Conservation (phyloP, 257 asterid genomes). For the Plantago elongata region DNA sequence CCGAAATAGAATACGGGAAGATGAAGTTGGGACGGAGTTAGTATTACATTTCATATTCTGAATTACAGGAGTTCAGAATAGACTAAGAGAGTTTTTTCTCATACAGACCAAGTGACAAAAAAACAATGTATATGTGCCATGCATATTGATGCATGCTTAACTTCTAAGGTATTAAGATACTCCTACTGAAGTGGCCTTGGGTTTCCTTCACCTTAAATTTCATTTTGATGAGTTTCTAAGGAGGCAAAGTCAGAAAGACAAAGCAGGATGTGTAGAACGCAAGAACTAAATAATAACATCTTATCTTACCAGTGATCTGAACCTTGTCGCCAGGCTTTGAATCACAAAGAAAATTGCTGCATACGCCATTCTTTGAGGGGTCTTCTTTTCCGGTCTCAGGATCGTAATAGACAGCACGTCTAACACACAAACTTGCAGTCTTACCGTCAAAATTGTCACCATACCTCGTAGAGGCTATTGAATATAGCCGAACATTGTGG, state of each 20-base stretch:
- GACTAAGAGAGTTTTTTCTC: no score
- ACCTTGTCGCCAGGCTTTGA: slow-evolving; percentile 88
- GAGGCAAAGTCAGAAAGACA: neutral
- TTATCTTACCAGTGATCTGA: slow-evolving; percentile 59
- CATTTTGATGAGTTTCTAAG: no score
- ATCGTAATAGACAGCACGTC: slow-evolving; percentile 88
- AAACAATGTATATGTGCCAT: no score
- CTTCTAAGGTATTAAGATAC: no score
- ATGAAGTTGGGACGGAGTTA: no score
- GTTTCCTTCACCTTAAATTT: no score
- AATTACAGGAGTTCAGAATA: no score
- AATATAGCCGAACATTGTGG: slow-evolving; percentile 75
- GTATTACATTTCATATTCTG: no score
- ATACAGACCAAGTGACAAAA: no score
- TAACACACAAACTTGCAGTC: slow-evolving; percentile 84
- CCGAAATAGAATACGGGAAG: no score
- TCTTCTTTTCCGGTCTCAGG: slow-evolving; percentile 91
- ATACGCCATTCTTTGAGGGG: slow-evolving; percentile 76
- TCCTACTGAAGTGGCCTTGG: no score
- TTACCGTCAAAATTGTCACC: slow-evolving; percentile 87
- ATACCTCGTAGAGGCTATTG: slow-evolving; percentile 91
- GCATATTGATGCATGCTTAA: no score
- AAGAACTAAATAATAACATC: neutral
- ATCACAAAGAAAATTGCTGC: slow-evolving; percentile 89
- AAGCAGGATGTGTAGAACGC: neutral